Evolutionary conservation across 257 asterid genomes (phyloP).

Genomic region (Cinchona pubescens): DNA sequence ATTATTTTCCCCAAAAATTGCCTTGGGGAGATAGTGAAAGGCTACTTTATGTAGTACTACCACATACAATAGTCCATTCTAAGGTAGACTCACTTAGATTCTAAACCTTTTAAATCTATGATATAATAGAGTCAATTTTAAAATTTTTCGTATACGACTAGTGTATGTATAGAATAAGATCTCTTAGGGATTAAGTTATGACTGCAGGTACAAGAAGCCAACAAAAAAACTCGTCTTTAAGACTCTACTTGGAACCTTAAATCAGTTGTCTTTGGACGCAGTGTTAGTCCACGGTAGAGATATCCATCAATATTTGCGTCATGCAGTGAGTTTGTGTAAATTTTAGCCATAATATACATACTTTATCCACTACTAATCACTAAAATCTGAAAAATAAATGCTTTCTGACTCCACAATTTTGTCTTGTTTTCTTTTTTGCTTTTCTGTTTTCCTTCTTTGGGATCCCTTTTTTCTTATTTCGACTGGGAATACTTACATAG

Average conservation of each 20-base stretch:
- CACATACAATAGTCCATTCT: too few species aligned
- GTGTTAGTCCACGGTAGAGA: slow-evolving; percentile 57
- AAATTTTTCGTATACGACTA: too few species aligned
- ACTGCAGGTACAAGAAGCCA: slow-evolving; percentile 38
- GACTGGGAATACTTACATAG: slow-evolving; percentile 31
- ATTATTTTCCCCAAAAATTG: too few species aligned
- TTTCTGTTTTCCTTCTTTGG: not conserved
- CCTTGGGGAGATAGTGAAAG: too few species aligned
- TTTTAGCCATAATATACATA: not conserved
- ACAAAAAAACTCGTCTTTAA: slow-evolving; percentile 38
- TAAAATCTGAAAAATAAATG: not conserved
- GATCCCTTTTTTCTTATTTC: not conserved
- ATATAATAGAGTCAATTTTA: too few species aligned
- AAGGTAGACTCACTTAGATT: too few species aligned
- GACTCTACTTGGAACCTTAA: slow-evolving; percentile 43
- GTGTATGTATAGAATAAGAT: too few species aligned
- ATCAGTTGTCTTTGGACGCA: slow-evolving; percentile 60
- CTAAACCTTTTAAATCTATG: too few species aligned
- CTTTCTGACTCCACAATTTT: not conserved
- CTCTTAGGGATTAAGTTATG: not conserved
- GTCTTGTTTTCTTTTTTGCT: not conserved
- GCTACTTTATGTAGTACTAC: too few species aligned
- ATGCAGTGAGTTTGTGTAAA: slow-evolving; percentile 45
- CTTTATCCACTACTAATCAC: not conserved
- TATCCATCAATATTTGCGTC: slow-evolving; percentile 41